Percentiles rank a stretch among this genome's conserved stretches.
Conservation (phyloP, 2,329 filamentous ascomycete genomes). For the Ophiostoma tasmaniense region DNA sequence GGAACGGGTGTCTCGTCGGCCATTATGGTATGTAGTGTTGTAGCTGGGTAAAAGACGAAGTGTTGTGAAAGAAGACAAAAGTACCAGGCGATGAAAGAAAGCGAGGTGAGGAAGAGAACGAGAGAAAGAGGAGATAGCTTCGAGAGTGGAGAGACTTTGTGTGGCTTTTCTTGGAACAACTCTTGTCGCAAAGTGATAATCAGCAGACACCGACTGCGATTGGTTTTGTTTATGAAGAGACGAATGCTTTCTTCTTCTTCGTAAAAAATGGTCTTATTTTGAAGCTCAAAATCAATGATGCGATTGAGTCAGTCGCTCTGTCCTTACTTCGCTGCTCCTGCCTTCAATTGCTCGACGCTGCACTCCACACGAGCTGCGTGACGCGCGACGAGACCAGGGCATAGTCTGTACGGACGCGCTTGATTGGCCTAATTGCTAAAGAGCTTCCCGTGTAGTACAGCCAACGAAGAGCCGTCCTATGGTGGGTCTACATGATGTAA, state of each 20-base stretch:
- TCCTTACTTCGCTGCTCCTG: not conserved
- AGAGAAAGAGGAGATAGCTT: not conserved
- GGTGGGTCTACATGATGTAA: not conserved
- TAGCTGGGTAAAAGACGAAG: not conserved
- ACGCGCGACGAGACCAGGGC: not conserved
- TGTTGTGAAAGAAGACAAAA: not conserved
- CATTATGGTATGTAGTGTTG: conserved; percentile 13
- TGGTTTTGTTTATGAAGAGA: not conserved
- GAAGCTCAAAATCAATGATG: not conserved
- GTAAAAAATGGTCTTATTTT: not conserved
- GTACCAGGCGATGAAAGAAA: not conserved
- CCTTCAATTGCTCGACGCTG: not conserved
- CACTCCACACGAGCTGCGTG: not conserved
- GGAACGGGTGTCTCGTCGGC: conserved; percentile 14
- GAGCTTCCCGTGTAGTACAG: not conserved
- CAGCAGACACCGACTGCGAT: not conserved
- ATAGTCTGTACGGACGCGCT: not conserved
- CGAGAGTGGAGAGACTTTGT: not conserved
- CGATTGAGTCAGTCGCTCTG: not conserved
- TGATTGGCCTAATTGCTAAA: not conserved
- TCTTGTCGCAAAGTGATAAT: not conserved
- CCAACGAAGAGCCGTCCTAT: not conserved
- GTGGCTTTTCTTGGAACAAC: not conserved
- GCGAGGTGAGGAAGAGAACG: not conserved
- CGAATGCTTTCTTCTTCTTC: not conserved